Conservation (phyloP, 2,329 filamentous ascomycete species). For the Colletotrichum magnum region DNA sequence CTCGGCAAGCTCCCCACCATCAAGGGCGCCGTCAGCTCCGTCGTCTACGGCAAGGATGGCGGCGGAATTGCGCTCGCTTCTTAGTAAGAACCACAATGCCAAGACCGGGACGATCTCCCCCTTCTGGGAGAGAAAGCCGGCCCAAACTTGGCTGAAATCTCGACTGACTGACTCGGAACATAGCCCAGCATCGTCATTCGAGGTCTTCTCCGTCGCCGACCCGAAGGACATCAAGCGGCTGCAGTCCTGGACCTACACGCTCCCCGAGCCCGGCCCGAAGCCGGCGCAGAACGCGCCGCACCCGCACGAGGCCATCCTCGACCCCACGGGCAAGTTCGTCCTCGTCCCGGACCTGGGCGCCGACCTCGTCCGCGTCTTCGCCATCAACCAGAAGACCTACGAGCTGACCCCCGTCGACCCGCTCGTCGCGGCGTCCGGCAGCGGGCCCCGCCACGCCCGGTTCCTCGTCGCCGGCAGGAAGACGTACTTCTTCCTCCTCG, state of each 20-base stretch:
- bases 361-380: conserved; percentile 37
- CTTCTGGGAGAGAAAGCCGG: no score
- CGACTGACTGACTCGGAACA: background rate
- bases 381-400: conserved; percentile 33
- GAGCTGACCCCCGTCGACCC: conserved; percentile 30
- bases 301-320: conserved; percentile 39
- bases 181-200: conserved; percentile 33
- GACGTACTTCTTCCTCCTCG: conserved; percentile 71
- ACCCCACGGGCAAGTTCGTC: conserved; percentile 39
- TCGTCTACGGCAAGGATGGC: conserved; percentile 36
- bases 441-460: conserved; percentile 61
- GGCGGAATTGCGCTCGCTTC: conserved; percentile 41
- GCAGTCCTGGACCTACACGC: conserved; percentile 51
- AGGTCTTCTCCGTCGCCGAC: conserved; percentile 37
- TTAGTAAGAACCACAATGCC: conserved; percentile 37
- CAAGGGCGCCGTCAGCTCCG: conserved; percentile 40
- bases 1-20: conserved; percentile 38
- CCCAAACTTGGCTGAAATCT: background rate
- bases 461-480: conserved; percentile 57
- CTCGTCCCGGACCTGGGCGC: conserved; percentile 37
- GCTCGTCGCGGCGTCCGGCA: conserved; percentile 31
- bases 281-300: conserved; percentile 37
- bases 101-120: background rate
- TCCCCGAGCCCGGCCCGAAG: conserved; percentile 59
- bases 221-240: conserved; percentile 36